These are phyloP conservation scores for Cladobotryum mycophilum DNA, from an alignment of 2,329 filamentous ascomycete species.

Conservation along the genomic window DNA sequence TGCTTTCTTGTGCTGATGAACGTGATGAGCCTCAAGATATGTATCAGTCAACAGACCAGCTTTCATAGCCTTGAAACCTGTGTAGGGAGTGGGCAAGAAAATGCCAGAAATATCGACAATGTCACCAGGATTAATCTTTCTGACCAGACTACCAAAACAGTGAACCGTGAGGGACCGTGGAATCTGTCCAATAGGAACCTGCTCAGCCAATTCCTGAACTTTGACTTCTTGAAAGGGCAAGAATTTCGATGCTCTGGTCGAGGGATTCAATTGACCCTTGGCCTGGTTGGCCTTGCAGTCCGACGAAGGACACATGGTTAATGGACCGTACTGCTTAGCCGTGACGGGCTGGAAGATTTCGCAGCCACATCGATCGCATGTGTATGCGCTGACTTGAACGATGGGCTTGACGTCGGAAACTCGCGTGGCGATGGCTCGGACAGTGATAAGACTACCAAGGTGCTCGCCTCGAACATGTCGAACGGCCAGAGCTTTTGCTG, in stretches of 20 bases:
- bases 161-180: slow-evolving; percentile 84
- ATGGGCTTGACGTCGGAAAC: slow-evolving; percentile 97
- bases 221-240: slow-evolving; percentile 97
- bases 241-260: slow-evolving; percentile 94
- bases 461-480: slow-evolving; percentile 90
- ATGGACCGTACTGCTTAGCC: slow-evolving; percentile 82
- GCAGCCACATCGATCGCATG: slow-evolving; percentile 90
- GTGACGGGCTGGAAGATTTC: slow-evolving; percentile 97
- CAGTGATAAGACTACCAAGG: slow-evolving; percentile 85
- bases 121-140: slow-evolving; percentile 88
- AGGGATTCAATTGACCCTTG: slow-evolving; percentile 89
- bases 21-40: slow-evolving; percentile 88
- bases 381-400: slow-evolving; percentile 96
- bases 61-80: slow-evolving; percentile 96
- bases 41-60: slow-evolving; percentile 96
- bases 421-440: slow-evolving; percentile 87
- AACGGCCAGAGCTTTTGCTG: slow-evolving; percentile 69
- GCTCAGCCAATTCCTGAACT: slow-evolving; percentile 98
- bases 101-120: slow-evolving; percentile 91
- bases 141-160: slow-evolving; percentile 79
- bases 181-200: slow-evolving; percentile 96
- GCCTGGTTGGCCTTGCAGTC: slow-evolving; percentile 87
- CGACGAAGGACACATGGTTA: slow-evolving; percentile 80
- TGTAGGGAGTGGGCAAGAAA: slow-evolving; percentile 95
- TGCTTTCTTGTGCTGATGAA: slow-evolving; percentile 95